Base-by-base conservation (phyloP, 176 grass and related monocot species). In the Oryza glumipatula region DNA sequence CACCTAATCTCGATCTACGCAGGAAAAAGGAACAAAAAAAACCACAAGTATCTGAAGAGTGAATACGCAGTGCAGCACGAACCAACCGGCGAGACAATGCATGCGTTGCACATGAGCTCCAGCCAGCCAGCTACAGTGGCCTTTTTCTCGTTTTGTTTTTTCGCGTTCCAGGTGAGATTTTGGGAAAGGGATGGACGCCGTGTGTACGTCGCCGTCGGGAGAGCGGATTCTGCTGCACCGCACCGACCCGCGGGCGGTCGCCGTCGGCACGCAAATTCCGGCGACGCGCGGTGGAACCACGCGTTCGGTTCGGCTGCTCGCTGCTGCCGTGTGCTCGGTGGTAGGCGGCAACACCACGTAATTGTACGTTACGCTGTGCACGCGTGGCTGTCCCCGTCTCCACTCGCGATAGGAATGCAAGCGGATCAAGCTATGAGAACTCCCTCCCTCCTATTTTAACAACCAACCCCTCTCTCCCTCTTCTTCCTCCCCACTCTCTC, bases 351-450 rank as follows among this genome's bases (percentile, higher is more conserved):
- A 2, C 19, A 22, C 17, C 56, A 82, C 47, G 46, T 56, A 58
- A 58, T 36, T 36, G 19, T 16, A 58, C 52, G 52, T n/a, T n/a
- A 58, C 19, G 43, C 39, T 47, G 43, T 21, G 14, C 71, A 49
- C 14, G 38, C 73, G n/a, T 83, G 80, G 68, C 36, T 15, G 39
- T 83, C 74, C 33, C 61, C 9, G 71, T 64, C 83, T 83, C 79
- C 79, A 3, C 48, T 47, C 17, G 56, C n/a, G 67, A 82, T 78
- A 47, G 7, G 7, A 19, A 32, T 32, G 2, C 2, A 32, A 32
- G 2, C 30, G 2, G 30, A 32, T 32, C 30, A 32, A 30, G 1
- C 28, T 30, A 30, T 2, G 26, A 26, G 2, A 30, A 30, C 28
- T 30, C n/a, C n/a, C n/a, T n/a, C n/a, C n/a, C n/a, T n/a, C n/a